These are phyloP conservation scores for Thelonectria discophora DNA, from an alignment of 2,329 filamentous ascomycete species.

Conservation along the genomic window DNA sequence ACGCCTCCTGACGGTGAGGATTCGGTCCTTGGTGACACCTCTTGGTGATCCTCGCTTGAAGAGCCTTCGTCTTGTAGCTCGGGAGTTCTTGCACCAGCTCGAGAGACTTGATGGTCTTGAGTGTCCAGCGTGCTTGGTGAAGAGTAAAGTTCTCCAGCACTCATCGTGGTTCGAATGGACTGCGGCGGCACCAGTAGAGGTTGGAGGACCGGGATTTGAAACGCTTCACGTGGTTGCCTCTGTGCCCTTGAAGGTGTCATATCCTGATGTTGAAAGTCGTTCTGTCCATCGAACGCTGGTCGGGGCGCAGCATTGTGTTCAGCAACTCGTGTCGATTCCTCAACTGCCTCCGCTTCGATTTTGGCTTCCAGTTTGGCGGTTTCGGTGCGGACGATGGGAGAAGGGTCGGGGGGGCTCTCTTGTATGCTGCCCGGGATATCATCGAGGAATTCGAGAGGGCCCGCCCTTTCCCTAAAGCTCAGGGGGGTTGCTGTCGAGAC, in stretches of 20 bases:
- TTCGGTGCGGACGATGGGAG: conserved; percentile 12
- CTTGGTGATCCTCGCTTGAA: conserved; percentile 2
- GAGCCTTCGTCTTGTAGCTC: conserved; percentile 10
- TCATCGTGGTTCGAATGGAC: neutral
- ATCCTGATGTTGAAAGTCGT: neutral
- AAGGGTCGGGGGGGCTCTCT: conserved; percentile 20
- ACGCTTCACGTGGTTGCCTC: neutral
- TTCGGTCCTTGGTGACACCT: conserved; percentile 1
- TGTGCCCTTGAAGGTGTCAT: neutral
- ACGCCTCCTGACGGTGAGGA: conserved; percentile 23
- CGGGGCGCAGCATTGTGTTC: neutral
- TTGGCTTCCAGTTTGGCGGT: conserved; percentile 16
- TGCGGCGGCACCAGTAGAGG: conserved; percentile 2
- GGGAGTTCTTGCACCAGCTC: neutral
- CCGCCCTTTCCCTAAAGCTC: conserved; percentile 15
- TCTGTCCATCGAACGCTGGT: neutral
- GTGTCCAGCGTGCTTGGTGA: neutral
- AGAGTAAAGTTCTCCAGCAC: neutral
- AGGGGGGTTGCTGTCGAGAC: conserved; percentile 29
- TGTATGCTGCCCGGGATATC: conserved; percentile 13
- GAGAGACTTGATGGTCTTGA: neutral
- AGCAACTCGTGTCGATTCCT: conserved; percentile 1
- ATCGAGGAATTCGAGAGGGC: conserved; percentile 18
- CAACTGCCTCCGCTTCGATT: conserved; percentile 12
- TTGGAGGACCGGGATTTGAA: neutral